Evolutionary conservation across 108 stramenopile genomes (phyloP).

Genomic region (Nannochloropsis gaditana): DNA sequence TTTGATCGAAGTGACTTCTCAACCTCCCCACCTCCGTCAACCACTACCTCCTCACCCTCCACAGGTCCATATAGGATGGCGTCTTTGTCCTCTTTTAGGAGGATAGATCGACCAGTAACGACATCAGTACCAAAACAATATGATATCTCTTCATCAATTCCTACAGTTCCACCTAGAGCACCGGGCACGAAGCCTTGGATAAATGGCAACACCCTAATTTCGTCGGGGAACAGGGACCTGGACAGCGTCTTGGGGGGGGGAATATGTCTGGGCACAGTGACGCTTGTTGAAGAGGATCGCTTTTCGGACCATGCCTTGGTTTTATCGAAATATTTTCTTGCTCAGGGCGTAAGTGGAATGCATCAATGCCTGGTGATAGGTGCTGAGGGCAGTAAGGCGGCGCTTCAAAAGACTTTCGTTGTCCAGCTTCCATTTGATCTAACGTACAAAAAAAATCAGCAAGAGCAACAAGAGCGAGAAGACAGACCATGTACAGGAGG

Average conservation of each 20-base stretch:
- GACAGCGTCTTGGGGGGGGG: not conserved
- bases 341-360: not conserved
- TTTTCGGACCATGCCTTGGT: not conserved
- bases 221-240: not conserved
- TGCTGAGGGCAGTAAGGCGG: not conserved
- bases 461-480: not conserved
- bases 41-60: not conserved
- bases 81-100: not conserved
- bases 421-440: not conserved
- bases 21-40: too few species aligned
- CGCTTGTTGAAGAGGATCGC: not conserved
- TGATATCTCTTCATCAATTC: not conserved
- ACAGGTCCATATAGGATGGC: not conserved
- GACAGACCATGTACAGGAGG: not conserved
- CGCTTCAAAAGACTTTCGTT: not conserved
- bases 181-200: not conserved
- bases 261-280: not conserved
- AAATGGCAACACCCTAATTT: not conserved
- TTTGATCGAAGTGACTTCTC: too few species aligned
- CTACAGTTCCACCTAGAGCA: not conserved
- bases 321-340: not conserved
- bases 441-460: not conserved
- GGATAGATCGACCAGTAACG: not conserved
- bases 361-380: not conserved
- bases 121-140: not conserved